Percentiles rank a stretch among this genome's conserved stretches.
These are phyloP conservation scores for Paecilomyces sp. DNA, from an alignment of 2,329 filamentous ascomycete genomes.

Conservation along the genomic window DNA sequence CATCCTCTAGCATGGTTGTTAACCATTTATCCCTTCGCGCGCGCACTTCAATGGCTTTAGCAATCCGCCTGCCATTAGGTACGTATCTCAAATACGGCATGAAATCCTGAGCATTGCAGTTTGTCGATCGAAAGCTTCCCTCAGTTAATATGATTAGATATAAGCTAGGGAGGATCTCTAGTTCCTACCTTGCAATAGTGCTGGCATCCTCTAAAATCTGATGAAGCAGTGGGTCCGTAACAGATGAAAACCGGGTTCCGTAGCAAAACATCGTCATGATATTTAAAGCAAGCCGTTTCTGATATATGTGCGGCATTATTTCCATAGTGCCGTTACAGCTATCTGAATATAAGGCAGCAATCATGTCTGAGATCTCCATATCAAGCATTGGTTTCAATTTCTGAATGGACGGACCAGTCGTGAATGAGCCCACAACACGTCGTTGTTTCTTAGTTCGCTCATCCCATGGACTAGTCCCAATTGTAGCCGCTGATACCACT, in stretches of 20 bases:
- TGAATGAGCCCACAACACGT: conserved; percentile 7
- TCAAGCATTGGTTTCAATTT: conserved; percentile 4
- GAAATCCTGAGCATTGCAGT: conserved; percentile 1
- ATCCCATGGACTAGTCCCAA: conserved; percentile 9
- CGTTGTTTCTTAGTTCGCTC: conserved; percentile 8
- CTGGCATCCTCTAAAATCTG: neutral
- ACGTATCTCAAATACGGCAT: neutral
- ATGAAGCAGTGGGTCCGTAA: neutral
- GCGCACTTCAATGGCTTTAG: neutral
- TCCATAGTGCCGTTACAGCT: conserved; percentile 1
- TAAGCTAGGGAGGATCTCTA: no score
- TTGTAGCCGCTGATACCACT: conserved; percentile 3
- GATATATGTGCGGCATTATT: conserved; percentile 5
- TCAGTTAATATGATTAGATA: neutral
- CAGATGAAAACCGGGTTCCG: conserved; percentile 1
- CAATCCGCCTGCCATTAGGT: neutral
- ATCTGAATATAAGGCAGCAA: conserved; percentile 3
- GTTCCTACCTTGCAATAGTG: neutral
- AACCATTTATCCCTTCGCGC: neutral
- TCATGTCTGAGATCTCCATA: conserved; percentile 5
- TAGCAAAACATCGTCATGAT: conserved; percentile 8
- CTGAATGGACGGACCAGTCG: conserved; percentile 5
- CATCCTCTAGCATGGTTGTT: neutral
- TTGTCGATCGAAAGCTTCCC: conserved; percentile 1
- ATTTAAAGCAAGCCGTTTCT: conserved; percentile 4